phyloP scores from a whole-genome alignment of 2,329 filamentous ascomycete species.

The Leptodontidium sp. region DNA sequence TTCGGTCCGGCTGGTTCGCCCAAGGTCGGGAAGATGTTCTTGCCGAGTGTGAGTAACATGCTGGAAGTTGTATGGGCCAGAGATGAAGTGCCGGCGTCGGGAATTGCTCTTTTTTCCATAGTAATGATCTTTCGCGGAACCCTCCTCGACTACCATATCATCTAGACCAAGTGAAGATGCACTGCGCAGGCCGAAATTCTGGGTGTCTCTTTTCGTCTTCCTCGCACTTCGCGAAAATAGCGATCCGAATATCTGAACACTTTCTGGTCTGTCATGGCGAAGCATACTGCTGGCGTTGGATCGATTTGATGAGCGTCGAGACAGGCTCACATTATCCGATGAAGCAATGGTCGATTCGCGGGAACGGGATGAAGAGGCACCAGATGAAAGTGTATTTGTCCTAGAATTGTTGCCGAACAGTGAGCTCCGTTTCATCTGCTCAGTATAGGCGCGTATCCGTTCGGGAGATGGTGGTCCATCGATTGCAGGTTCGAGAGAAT shows the following conservation, averaged over 20 bases:
- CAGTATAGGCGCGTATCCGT: slow-evolving; percentile 64
- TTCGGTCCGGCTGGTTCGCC: slow-evolving; percentile 52
- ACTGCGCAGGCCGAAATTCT: slow-evolving; percentile 36
- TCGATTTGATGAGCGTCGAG: slow-evolving; percentile 63
- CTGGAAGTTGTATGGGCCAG: slow-evolving; percentile 72
- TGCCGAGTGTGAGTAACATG: slow-evolving; percentile 67
- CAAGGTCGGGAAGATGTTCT: slow-evolving; percentile 55
- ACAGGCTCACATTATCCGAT: slow-evolving; percentile 52
- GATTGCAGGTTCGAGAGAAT: slow-evolving; percentile 64
- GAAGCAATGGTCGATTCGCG: slow-evolving; percentile 45
- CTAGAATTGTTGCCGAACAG: slow-evolving; percentile 56
- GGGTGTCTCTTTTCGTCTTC: slow-evolving; percentile 59
- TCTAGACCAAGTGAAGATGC: slow-evolving; percentile 29
- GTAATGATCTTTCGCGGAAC: slow-evolving; percentile 39
- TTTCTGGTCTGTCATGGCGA: slow-evolving; percentile 62
- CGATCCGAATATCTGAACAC: slow-evolving; percentile 64
- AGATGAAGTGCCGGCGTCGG: slow-evolving; percentile 53
- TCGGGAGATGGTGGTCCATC: slow-evolving; percentile 69
- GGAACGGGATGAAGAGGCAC: slow-evolving; percentile 62
- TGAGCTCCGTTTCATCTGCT: slow-evolving; percentile 65
- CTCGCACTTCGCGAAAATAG: slow-evolving; percentile 63
- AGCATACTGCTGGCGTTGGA: slow-evolving; percentile 62
- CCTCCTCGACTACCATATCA: slow-evolving; percentile 30
- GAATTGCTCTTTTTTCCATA: slow-evolving; percentile 31
- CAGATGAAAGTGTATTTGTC: slow-evolving; percentile 59